Evolutionary conservation across 2,329 filamentous ascomycete species (phyloP).

Genomic region (Claviceps arundinis): DNA sequence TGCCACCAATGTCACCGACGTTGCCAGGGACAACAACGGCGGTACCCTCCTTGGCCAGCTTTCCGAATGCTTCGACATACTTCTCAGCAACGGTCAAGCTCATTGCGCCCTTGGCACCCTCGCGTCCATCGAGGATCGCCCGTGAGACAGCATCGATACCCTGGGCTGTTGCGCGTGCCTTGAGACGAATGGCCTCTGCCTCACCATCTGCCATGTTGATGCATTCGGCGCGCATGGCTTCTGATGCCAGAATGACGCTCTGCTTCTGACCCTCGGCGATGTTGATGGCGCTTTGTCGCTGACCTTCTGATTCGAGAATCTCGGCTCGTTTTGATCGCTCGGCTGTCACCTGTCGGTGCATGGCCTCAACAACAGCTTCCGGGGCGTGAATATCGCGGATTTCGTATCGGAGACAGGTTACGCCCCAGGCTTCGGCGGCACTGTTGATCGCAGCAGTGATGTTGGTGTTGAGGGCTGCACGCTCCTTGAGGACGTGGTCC

Average conservation of each 20-base stretch:
- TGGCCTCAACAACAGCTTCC: constrained; percentile 83
- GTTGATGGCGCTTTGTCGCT: constrained; percentile 95
- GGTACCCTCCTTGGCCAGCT: constrained; percentile 88
- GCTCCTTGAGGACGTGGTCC: constrained; percentile 95
- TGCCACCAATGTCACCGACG: constrained; percentile 86
- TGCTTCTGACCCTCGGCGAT: constrained; percentile 97
- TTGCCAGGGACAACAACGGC: constrained; percentile 93
- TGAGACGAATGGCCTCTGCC: constrained; percentile 80
- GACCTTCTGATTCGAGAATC: constrained; percentile 93
- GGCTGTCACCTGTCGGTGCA: constrained; percentile 96
- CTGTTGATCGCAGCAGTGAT: constrained; percentile 99
- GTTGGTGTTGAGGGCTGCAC: constrained; percentile 88
- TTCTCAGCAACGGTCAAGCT: constrained; percentile 89
- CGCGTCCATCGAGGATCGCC: constrained; percentile 59
- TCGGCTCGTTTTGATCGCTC: constrained; percentile 96
- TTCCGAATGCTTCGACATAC: constrained; percentile 89
- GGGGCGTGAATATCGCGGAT: constrained; percentile 97
- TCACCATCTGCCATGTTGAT: constrained; percentile 91
- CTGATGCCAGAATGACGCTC: constrained; percentile 88
- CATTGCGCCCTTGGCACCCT: constrained; percentile 68
- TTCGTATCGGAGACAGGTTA: constrained; percentile 91
- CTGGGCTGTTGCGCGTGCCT: constrained; percentile 70
- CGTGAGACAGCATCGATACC: constrained; percentile 80
- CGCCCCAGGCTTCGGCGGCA: constrained; percentile 91
- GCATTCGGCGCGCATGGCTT: constrained; percentile 77